These are phyloP conservation scores for Silene latifolia DNA, from an alignment of 148 eudicot genomes.

Conservation along the genomic window DNA sequence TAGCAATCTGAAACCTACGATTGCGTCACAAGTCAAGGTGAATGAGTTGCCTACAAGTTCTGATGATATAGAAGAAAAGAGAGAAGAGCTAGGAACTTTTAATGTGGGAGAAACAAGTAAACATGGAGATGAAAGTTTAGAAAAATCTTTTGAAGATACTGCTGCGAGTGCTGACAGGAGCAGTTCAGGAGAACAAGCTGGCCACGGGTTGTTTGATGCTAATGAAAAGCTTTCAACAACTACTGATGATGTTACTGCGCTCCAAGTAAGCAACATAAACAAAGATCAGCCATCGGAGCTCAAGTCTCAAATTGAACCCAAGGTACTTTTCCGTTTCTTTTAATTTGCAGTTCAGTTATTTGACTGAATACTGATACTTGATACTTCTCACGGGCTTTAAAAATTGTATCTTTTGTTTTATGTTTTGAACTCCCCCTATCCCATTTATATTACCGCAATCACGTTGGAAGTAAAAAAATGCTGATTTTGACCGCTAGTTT, in stretches of 20 bases:
- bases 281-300: constrained; percentile 26
- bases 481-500: not conserved
- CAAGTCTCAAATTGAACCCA: constrained; percentile 29
- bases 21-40: constrained; percentile 29
- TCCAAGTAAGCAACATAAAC: constrained; percentile 31
- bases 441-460: not conserved
- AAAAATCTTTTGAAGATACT: constrained; percentile 35
- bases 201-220: constrained; percentile 34
- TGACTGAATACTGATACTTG: not conserved
- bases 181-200: constrained; percentile 29
- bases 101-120: constrained; percentile 30
- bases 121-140: constrained; percentile 26
- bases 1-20: constrained; percentile 28
- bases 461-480: not conserved
- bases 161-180: constrained; percentile 26
- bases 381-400: not conserved
- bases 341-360: not conserved
- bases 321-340: constrained; percentile 35
- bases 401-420: constrained; percentile 13
- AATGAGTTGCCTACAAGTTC: constrained; percentile 31
- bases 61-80: constrained; percentile 29
- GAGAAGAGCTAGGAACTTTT: constrained; percentile 30
- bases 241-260: constrained; percentile 25
- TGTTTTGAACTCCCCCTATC: not conserved
- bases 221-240: constrained; percentile 29